A percentile compares a stretch with the other conserved stretches of the same genome.
Evolutionary conservation across 2,329 filamentous ascomycete genomes (phyloP).

Genomic region (Orbilia quercus): DNA sequence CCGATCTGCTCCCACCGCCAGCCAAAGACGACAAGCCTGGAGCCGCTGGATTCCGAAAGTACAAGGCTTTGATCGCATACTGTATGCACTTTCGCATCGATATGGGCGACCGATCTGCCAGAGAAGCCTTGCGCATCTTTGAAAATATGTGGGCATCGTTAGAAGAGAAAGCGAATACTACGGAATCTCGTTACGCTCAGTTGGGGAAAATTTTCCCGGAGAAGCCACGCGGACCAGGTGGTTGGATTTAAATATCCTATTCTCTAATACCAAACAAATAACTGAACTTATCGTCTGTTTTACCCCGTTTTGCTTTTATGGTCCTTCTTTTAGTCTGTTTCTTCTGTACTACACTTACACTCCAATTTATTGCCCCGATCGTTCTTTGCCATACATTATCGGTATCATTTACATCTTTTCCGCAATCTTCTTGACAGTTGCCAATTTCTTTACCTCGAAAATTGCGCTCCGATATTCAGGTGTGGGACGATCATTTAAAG

Average conservation of each 20-base stretch:
- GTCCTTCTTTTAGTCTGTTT: not conserved
- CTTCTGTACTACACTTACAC: not conserved
- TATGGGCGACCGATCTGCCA: constrained; percentile 12
- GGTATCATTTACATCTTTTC: too few relatives aligned
- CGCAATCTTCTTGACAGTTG: too few relatives aligned
- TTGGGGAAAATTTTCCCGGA: constrained; percentile 7
- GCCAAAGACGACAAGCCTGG: not conserved
- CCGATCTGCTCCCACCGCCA: not conserved
- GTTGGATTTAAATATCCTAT: constrained; percentile 13
- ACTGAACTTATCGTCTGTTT: not conserved
- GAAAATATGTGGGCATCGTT: constrained; percentile 6
- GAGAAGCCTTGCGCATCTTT: not conserved
- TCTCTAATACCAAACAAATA: too few relatives aligned
- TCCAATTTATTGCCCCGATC: too few relatives aligned
- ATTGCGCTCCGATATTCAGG: too few relatives aligned
- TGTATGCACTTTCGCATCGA: constrained; percentile 7
- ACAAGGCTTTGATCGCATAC: constrained; percentile 12
- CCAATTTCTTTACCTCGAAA: too few relatives aligned
- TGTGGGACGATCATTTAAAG: too few relatives aligned
- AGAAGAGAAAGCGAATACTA: constrained; percentile 5
- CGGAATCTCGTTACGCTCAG: not conserved
- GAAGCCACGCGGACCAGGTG: not conserved
- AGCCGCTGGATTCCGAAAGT: not conserved
- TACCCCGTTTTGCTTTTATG: not conserved
- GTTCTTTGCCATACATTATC: too few relatives aligned